Evolutionary conservation across 768 basidiomycete species (phyloP).

Genomic region (Podaxis sp.): DNA sequence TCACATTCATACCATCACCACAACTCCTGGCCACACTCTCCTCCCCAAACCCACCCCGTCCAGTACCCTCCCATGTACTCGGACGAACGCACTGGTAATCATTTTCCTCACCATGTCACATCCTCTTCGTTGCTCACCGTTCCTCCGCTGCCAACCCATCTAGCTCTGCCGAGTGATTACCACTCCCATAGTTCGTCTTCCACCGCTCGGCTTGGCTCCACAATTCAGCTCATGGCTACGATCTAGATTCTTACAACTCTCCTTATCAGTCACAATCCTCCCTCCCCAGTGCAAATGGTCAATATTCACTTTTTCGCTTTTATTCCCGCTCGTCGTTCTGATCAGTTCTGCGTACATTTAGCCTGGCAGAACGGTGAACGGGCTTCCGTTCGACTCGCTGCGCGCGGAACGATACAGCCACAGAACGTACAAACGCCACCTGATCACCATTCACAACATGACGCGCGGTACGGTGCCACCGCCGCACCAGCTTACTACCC

Average conservation of each 20-base stretch:
- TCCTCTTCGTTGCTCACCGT: constrained; percentile 6
- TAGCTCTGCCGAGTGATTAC: constrained; percentile 46
- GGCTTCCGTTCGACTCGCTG: constrained; percentile 58
- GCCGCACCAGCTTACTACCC: constrained; percentile 7
- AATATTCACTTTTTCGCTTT: not conserved
- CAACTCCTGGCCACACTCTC: constrained; percentile 7
- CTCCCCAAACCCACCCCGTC: constrained; percentile 28
- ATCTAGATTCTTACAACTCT: constrained; percentile 8
- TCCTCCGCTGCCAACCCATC: constrained; percentile 17
- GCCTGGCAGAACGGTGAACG: constrained; percentile 56
- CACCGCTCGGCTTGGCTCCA: constrained; percentile 14
- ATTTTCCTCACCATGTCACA: constrained; percentile 6
- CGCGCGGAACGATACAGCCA: constrained; percentile 41
- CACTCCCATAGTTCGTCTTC: constrained; percentile 35
- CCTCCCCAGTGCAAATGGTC: not conserved
- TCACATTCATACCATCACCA: constrained; percentile 6
- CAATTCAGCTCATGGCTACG: constrained; percentile 10
- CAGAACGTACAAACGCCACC: constrained; percentile 16
- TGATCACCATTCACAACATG: constrained; percentile 23
- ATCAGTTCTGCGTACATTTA: constrained; percentile 24
- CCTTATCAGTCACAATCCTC: not conserved
- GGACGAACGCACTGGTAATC: constrained; percentile 58
- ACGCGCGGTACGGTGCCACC: constrained; percentile 33
- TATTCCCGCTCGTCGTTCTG: not conserved
- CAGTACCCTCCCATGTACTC: constrained; percentile 46